Evolutionary conservation across 2,329 filamentous ascomycete genomes (phyloP), one percentile per base, ranked within the genome.

Genomic region (Plectosphaerella plurivora): DNA sequence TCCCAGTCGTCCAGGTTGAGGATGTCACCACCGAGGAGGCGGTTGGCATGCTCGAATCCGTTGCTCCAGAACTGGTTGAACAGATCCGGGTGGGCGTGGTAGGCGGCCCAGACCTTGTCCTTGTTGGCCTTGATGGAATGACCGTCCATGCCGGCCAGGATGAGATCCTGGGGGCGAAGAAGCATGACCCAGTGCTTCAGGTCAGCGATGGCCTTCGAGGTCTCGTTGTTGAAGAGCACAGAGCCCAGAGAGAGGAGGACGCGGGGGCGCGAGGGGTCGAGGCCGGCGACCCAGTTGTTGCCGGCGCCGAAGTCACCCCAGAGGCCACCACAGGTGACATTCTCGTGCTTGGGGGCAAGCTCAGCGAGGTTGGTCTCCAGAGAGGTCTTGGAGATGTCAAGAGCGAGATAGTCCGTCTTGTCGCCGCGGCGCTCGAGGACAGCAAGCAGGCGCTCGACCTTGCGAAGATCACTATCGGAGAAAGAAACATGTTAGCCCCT

Each of bases 101-200:
- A 73, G 16, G 71, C 67, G 7, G 55, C 62, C 70, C 70, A 72
- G 41, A 73, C 66, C 55, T 73, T 73, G 10, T 64, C 58, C n/a
- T 57, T 54, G 45, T 70, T 57, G 1, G 59, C 47, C 4, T 63
- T 63, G 22, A 66, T 57, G 28, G 68, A 57, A 51, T 73, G 71
- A 1, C 63, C 71, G 51, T 73, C 71, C 71, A 73, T 73, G 45
- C 71, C 71, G 24, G 71, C 67, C 8, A 73, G 60, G 20, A 73
- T 59, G 22, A 65, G 56, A 46, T 73, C 71, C 3, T 63, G 58
- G 2, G 61, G 56, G 4, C 67, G 68, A 50, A 73, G 61, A 22
- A 62, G 56, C n/a, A 58, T 54, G 10, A 63, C 69, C 71, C 71
- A 73, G 44, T 57, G 60, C 53, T 65, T 66, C 24, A 73, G 60